Evolutionary conservation across 2,329 filamentous ascomycete species (phyloP), one percentile per base, ranked within the genome.

Genomic region (Phyllosticta citriasiana): DNA sequence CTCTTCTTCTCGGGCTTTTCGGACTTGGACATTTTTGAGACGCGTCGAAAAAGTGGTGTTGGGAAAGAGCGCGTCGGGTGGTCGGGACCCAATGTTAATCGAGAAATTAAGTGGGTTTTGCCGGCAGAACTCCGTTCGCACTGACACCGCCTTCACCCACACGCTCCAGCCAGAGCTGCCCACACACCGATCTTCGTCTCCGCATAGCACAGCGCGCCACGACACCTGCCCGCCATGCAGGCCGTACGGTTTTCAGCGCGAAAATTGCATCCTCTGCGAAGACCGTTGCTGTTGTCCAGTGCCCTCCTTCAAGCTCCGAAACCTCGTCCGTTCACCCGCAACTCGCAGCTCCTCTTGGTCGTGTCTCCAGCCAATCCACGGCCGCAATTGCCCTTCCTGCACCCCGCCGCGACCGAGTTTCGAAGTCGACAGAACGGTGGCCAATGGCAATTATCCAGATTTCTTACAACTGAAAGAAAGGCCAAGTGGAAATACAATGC

Each of bases 391-490:
- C 82, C 83, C 35, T 89, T 88, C 74, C 82, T 88, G 57, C 81
- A 84, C 65, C 79, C 82, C 64, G 73, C 76, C 63, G 26, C 54
- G n/a, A 50, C 22, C 35, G 33, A 35, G n/a, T 26, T 51, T 12
- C 33, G 52, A 24, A 24, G 22, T 25, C 55, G 54, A 30, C 25
- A 24, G 9, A 67, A 40, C 64, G 65, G 56, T 63, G 66, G 72
- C 54, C 78, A 79, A 64, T 71, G 79, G 30, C 79, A 84, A 53
- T 77, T 87, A 47, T 82, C 83, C 3, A 87, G 92, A 58, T 83
- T 89, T 64, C 82, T 95, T 63, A 91, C 88, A n/a, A 95, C 89
- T 0, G 87, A 91, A 70, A 84, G 85, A 64, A 87, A 84, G 65
- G 77, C 79, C 64, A 90, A 86, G 78, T 77, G 92, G 62, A 86